phyloP scores from a whole-genome alignment of 352 stramenopile genomes.

The Globisporangium iwayamae region DNA sequence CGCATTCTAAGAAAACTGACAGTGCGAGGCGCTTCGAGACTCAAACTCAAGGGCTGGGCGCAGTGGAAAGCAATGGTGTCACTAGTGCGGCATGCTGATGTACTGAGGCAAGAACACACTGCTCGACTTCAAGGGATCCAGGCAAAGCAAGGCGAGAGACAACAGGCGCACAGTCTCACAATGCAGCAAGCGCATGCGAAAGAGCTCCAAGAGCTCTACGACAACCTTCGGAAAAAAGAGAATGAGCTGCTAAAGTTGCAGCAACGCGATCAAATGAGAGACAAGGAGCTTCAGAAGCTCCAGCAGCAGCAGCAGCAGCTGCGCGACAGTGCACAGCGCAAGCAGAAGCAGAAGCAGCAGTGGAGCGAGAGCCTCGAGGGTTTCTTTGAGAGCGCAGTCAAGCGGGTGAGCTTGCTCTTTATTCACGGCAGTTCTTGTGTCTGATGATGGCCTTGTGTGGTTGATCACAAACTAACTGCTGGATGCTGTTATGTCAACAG shows the following conservation, averaged over 20 bases:
- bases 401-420: conserved; percentile 7
- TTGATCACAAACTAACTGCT: too few relatives aligned
- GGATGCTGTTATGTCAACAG: conserved; percentile 18
- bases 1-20: conserved; percentile 11
- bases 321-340: conserved; percentile 11
- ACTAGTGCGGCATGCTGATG: not conserved
- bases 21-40: not conserved
- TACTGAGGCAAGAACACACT: not conserved
- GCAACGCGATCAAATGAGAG: not conserved
- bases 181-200: conserved; percentile 14
- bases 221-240: conserved; percentile 23
- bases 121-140: not conserved
- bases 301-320: conserved; percentile 16
- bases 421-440: not conserved
- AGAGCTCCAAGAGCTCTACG: conserved; percentile 24
- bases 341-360: conserved; percentile 6
- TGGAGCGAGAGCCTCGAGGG: conserved; percentile 29
- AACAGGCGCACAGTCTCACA: conserved; percentile 1
- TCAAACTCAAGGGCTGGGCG: conserved; percentile 8
- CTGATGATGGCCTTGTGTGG: not conserved
- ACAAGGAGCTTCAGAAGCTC: conserved; percentile 10
- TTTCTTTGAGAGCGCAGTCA: conserved; percentile 33
- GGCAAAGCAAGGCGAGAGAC: not conserved
- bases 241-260: conserved; percentile 14
- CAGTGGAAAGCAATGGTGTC: conserved; percentile 5